Evolutionary conservation across 129 eudicot genomes (phyloP).

Genomic region (Tanacetum coccineum): DNA sequence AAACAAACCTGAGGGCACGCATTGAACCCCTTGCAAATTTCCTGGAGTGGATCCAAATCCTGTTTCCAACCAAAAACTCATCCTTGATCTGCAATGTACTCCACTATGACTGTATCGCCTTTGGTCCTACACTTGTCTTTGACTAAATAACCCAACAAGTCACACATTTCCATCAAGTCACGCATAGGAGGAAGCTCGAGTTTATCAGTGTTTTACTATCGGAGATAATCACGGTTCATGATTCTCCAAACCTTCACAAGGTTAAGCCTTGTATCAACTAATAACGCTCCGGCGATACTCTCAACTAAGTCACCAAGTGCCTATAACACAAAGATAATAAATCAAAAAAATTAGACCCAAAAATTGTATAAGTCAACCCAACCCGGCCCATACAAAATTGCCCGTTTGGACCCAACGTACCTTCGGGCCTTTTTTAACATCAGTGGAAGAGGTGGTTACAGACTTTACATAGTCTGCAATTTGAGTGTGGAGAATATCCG

Average conservation of each 20-base stretch:
- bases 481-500: conserved; percentile 49
- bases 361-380: too few species aligned
- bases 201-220: conserved; percentile 84
- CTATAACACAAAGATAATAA: conserved; percentile 26
- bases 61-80: too few species aligned
- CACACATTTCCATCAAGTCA: conserved; percentile 62
- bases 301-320: conserved; percentile 70
- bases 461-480: conserved; percentile 47
- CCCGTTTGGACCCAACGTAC: conserved; percentile 12
- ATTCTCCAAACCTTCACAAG: too few species aligned
- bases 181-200: conserved; percentile 86
- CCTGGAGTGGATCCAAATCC: not conserved
- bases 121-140: conserved; percentile 45
- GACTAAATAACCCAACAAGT: conserved; percentile 70
- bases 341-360: not conserved
- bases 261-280: not conserved
- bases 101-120: conserved; percentile 45
- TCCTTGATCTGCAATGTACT: conserved; percentile 69
- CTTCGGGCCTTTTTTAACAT: conserved; percentile 63
- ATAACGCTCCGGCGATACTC: not conserved
- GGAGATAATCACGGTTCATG: conserved; percentile 47
- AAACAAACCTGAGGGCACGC: conserved; percentile 71
- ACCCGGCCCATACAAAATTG: not conserved
- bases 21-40: conserved; percentile 12
- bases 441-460: conserved; percentile 42